Evolutionary conservation across 768 basidiomycete species (phyloP), one percentile per base, ranked within the genome.

Genomic region (Tephrocybe rancida): DNA sequence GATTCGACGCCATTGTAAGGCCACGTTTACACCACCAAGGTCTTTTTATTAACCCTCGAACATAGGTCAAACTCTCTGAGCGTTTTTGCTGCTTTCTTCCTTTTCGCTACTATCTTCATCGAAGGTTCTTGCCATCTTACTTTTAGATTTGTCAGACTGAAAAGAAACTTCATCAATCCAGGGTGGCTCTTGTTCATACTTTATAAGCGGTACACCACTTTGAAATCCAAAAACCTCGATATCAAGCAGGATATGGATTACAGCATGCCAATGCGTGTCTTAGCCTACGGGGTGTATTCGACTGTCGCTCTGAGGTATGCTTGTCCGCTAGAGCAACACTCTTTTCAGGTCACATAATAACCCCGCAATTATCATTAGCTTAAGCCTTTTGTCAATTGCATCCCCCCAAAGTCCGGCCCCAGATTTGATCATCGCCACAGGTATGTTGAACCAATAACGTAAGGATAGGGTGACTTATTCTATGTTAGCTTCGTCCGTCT

Each of bases 351-450:
- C n/a, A n/a, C 24, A 11, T 30, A 18, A 53, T 18, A 14, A 9
- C 6, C 22, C 39, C 50, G 21, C 30, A 35, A 32, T 13, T 32
- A n/a, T n/a, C n/a, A n/a, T 32, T 48, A 80, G 79, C 51, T 58
- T 81, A 47, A 78, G 78, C 52, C 62, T 82, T 10, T 50, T 82
- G 13, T 79, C 79, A 1, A 65, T 78, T n/a, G 65, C 60, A 19
- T 67, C 75, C 9, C 77, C 78, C 0, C 63, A 72, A 22, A 79
- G 71, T 54, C 78, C 79, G 13, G 68, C 73, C 2, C 78, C 79
- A 8, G 79, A 82, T 57, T 58, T 82, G 35, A 71, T 75, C 14
- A 75, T 81, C 55, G 73, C 79, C 21, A 69, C 69, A 27, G 78
- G 79, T 80, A 57, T 25, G 72, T 57, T 27, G 3, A 41, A 9